These are phyloP conservation scores for Cucurbita ficifolia DNA, from an alignment of 306 rosid species.

Conservation along the genomic window DNA sequence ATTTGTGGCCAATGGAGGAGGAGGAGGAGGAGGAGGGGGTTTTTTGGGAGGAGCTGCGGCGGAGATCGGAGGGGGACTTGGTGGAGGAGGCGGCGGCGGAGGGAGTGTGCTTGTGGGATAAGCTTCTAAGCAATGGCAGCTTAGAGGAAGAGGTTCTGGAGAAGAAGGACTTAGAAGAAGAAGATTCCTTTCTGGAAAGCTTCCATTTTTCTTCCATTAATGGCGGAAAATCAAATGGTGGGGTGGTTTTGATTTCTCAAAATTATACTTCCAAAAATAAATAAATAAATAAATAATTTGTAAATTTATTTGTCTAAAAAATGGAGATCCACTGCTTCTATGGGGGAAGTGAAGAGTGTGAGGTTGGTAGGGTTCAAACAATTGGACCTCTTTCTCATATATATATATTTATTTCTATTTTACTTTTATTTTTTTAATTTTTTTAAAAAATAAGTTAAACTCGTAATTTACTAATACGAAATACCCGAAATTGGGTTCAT, in stretches of 20 bases:
- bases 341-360: neutral
- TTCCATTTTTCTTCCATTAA: conserved; percentile 72
- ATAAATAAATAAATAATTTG: neutral
- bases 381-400: neutral
- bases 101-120: conserved; percentile 36
- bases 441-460: too few relatives aligned
- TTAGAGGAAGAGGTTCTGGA: conserved; percentile 52
- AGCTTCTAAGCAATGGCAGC: conserved; percentile 51
- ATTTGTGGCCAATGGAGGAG: conserved; percentile 49
- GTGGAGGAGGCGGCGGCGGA: neutral
- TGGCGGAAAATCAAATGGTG: neutral
- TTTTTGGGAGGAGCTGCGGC: conserved; percentile 56
- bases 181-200: conserved; percentile 50
- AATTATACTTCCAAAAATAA: too few relatives aligned
- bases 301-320: neutral
- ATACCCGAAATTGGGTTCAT: too few relatives aligned
- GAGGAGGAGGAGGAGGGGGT: conserved; percentile 11
- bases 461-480: too few relatives aligned
- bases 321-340: neutral
- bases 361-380: conserved; percentile 2
- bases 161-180: conserved; percentile 25
- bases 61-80: conserved; percentile 12
- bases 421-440: too few relatives aligned
- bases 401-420: neutral
- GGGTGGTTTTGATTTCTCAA: neutral